Percentiles rank a stretch among this genome's conserved stretches.
These are phyloP conservation scores for Dipteronia sinensis DNA, from an alignment of 345 rosid species.

Conservation along the genomic window DNA sequence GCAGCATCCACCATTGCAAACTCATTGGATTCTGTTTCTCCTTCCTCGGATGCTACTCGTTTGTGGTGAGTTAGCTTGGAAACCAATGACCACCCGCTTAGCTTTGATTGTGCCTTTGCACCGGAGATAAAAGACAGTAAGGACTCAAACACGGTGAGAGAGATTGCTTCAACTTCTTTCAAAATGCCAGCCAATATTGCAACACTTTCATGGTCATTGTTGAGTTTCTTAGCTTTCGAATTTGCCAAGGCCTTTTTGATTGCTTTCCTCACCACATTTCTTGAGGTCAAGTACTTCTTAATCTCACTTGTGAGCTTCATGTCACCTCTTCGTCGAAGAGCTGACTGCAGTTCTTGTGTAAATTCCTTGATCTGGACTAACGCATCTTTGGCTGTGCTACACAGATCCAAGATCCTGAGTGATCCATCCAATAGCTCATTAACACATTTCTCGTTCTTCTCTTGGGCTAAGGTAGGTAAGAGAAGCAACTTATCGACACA, in stretches of 20 bases:
- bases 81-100: too few species aligned
- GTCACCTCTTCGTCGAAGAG: constrained; percentile 27
- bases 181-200: too few species aligned
- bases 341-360: constrained; percentile 31
- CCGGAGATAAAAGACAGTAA: too few species aligned
- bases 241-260: constrained; percentile 36
- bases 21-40: too few species aligned
- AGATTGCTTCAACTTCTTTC: too few species aligned
- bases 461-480: neutral
- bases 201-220: too few species aligned
- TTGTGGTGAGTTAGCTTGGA: too few species aligned
- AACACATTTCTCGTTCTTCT: neutral
- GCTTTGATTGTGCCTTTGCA: too few species aligned
- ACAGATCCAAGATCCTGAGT: constrained; percentile 30
- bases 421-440: constrained; percentile 19
- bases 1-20: too few species aligned
- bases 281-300: constrained; percentile 40
- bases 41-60: too few species aligned
- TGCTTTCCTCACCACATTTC: constrained; percentile 43
- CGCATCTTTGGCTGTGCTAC: constrained; percentile 34
- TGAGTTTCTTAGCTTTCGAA: constrained; percentile 15
- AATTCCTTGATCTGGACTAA: constrained; percentile 32
- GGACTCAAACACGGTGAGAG: too few species aligned
- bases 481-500: constrained; percentile 24
- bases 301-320: constrained; percentile 16